Evolutionary conservation across 345 rosid species (phyloP).

Genomic region (Luvunga scandens): DNA sequence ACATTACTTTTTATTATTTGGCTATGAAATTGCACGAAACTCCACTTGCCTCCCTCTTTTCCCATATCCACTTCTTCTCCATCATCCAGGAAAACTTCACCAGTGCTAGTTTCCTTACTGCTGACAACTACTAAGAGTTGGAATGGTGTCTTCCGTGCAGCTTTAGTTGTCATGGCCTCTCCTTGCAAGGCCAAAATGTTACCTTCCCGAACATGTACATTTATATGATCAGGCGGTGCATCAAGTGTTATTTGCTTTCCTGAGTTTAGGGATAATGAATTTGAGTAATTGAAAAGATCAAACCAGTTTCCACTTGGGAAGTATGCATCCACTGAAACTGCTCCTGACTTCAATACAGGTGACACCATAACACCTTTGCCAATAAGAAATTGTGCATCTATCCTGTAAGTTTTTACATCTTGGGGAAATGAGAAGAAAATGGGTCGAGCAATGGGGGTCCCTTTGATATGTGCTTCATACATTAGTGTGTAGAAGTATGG

Average conservation of each 20-base stretch:
- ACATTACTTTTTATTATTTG: neutral
- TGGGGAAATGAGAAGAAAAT: neutral
- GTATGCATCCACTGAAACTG: neutral
- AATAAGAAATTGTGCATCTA: neutral
- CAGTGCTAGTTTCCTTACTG: neutral
- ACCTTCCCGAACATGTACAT: constrained; percentile 3
- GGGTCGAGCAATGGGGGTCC: neutral
- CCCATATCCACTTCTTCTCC: constrained; percentile 2
- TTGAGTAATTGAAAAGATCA: constrained; percentile 7
- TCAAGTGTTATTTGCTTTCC: neutral
- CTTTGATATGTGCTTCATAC: constrained; percentile 31
- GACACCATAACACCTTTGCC: constrained; percentile 8
- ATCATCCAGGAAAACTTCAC: constrained; percentile 5
- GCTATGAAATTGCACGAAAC: neutral
- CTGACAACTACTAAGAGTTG: neutral
- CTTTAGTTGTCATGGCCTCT: neutral
- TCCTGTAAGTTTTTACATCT: neutral
- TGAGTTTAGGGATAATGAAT: neutral
- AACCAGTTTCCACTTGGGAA: constrained; percentile 3
- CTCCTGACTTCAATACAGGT: neutral
- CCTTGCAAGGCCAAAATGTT: constrained; percentile 5
- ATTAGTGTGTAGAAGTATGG: constrained; percentile 18
- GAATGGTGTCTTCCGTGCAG: constrained; percentile 5
- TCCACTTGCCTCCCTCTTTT: neutral
- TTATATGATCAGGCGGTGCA: neutral